phyloP scores from a whole-genome alignment of 768 basidiomycete species.

The Amanita muscaria region DNA sequence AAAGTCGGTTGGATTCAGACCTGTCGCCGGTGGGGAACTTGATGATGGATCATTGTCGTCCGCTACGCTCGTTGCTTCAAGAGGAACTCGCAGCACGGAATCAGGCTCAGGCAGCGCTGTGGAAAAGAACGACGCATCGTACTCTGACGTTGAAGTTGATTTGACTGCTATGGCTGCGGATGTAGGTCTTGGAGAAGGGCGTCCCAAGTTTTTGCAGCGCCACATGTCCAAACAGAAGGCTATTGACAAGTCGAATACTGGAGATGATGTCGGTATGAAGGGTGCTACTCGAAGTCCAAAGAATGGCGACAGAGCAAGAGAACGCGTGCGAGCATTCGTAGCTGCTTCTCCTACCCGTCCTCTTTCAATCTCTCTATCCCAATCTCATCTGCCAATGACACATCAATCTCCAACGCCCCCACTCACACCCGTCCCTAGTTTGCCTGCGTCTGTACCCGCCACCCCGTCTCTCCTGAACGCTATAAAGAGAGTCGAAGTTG shows the following conservation, averaged over 20 bases:
- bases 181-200: too few relatives aligned
- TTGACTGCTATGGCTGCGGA: too few relatives aligned
- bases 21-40: not conserved
- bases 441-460: conserved; percentile 36
- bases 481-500: conserved; percentile 48
- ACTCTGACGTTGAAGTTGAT: too few relatives aligned
- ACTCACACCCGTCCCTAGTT: not conserved
- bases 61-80: not conserved
- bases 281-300: too few relatives aligned
- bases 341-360: not conserved
- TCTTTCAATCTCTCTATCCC: not conserved
- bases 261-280: too few relatives aligned
- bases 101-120: not conserved
- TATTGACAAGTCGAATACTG: too few relatives aligned
- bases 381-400: not conserved
- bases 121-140: too few relatives aligned
- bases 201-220: too few relatives aligned
- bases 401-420: conserved; percentile 3
- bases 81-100: not conserved
- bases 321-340: not conserved
- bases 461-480: conserved; percentile 60
- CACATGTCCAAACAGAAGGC: too few relatives aligned
- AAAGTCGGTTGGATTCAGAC: not conserved
- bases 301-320: conserved; percentile 6
- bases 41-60: not conserved